Conservation (phyloP, 176 grass and related monocot species). For the Raddia distichophylla region DNA sequence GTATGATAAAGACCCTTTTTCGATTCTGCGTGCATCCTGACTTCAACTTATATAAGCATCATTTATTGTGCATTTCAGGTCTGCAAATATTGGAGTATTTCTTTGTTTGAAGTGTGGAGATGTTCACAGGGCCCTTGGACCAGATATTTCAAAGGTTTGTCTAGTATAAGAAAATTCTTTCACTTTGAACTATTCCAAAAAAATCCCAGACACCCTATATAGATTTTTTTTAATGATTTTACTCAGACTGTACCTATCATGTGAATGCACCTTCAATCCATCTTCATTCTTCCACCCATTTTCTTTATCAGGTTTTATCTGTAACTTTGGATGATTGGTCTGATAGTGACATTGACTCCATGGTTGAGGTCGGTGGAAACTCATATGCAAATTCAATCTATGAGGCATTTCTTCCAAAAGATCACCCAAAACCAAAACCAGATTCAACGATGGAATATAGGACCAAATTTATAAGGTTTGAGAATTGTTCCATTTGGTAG, state of each 20-base stretch:
- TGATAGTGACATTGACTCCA: conserved; percentile 87
- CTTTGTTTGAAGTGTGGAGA: conserved; percentile 99
- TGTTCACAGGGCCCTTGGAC: conserved; percentile 86
- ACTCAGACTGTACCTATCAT: conserved; percentile 18
- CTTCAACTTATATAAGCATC: conserved; percentile 8
- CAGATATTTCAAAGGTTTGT: conserved; percentile 90
- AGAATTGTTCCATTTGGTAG: conserved; percentile 23
- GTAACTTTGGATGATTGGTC: conserved; percentile 94
- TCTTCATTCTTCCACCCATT: conserved; percentile 33
- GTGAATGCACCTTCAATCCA: conserved; percentile 18
- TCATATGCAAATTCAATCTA: conserved; percentile 99
- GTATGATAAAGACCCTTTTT: conserved; percentile 32
- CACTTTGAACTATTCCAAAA: conserved; percentile 3
- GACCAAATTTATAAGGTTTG: conserved; percentile 88
- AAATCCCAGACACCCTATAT: conserved; percentile 5
- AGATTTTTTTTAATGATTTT: conserved; percentile 12
- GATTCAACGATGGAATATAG: conserved; percentile 80
- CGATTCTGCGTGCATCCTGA: conserved; percentile 19
- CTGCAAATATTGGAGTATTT: conserved; percentile 93
- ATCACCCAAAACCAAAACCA: conserved; percentile 78
- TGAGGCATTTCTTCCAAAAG: conserved; percentile 95
- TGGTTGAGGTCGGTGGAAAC: conserved; percentile 97
- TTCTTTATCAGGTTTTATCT: conserved; percentile 75
- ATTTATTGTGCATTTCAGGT: conserved; percentile 60
- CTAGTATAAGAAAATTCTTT: conserved; percentile 13